A percentile compares a stretch with the other conserved stretches of the same genome.
phyloP scores from a whole-genome alignment of 441 rosid genomes.

The Pelargonium fulgidum region DNA sequence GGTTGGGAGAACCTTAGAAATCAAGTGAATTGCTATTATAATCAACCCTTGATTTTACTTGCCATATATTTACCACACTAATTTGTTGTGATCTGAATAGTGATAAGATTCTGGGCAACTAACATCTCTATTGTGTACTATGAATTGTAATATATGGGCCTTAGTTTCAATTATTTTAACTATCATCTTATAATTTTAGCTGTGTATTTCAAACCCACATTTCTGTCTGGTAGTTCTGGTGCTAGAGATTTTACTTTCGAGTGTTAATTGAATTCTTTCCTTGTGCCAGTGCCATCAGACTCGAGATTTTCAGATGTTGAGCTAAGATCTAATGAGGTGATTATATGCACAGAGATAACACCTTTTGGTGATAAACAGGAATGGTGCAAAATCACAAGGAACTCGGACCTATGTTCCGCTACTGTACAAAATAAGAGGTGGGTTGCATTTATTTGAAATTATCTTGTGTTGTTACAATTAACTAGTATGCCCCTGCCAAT shows the following conservation, averaged over 20 bases:
- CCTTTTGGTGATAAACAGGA: conserved; percentile 42
- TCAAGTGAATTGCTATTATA: not conserved
- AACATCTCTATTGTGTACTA: not conserved
- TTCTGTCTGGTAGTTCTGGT: not conserved
- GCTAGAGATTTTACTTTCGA: not conserved
- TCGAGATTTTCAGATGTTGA: conserved; percentile 57
- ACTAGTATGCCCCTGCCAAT: not conserved
- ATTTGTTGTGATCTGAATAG: not conserved
- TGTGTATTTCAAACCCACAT: not conserved
- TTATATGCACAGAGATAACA: conserved; percentile 50
- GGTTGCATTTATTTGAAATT: conserved; percentile 6
- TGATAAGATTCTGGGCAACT: not conserved
- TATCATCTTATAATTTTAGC: not conserved
- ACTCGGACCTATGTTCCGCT: conserved; percentile 47
- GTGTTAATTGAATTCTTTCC: conserved; percentile 14
- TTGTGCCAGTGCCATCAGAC: conserved; percentile 59
- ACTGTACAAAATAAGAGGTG: conserved; percentile 68
- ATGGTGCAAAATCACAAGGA: conserved; percentile 79
- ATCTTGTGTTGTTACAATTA: not conserved
- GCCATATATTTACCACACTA: too few species aligned
- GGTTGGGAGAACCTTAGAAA: not conserved
- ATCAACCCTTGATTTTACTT: not conserved
- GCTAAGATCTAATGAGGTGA: conserved; percentile 46
- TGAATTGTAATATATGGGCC: conserved; percentile 6
- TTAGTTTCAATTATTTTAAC: not conserved